phyloP scores from a whole-genome alignment of 1,284 basidiomycete genomes.

The Trichosporon inkin region DNA sequence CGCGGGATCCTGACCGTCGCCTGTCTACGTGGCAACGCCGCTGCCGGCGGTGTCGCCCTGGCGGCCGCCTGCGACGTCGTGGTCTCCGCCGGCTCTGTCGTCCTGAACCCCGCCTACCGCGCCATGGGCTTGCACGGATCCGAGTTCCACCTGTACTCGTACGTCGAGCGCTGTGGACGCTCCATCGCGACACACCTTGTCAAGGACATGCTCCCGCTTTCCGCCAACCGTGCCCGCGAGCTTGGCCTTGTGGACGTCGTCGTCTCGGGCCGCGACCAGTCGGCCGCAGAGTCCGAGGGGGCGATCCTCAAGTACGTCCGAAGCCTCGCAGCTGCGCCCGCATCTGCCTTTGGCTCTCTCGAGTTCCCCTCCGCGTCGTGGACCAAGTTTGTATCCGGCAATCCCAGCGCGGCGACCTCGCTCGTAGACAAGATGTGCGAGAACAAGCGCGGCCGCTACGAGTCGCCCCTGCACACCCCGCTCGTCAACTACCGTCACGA shows the following conservation, averaged over 20 bases:
- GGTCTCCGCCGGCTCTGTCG: slow-evolving; percentile 45
- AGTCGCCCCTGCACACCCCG: slow-evolving; percentile 27
- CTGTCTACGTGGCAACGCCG: slow-evolving; percentile 52
- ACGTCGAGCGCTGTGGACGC: slow-evolving; percentile 47
- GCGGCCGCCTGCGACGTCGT: slow-evolving; percentile 52
- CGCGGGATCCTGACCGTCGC: slow-evolving; percentile 52
- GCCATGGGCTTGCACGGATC: slow-evolving; percentile 52
- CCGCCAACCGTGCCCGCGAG: slow-evolving; percentile 32
- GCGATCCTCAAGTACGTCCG: slow-evolving; percentile 31
- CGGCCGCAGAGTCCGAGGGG: slow-evolving; percentile 22
- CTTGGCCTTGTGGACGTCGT: slow-evolving; percentile 46
- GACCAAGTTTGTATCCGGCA: slow-evolving; percentile 15
- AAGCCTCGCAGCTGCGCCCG: slow-evolving; percentile 16
- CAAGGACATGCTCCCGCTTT: slow-evolving; percentile 51
- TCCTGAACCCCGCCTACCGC: slow-evolving; percentile 53
- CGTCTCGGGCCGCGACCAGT: slow-evolving; percentile 24
- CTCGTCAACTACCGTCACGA: slow-evolving; percentile 47
- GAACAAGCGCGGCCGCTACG: slow-evolving; percentile 40
- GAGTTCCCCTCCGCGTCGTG: slow-evolving; percentile 27
- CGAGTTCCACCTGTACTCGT: slow-evolving; percentile 52
- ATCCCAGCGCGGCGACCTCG: neutral
- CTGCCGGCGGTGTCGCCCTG: slow-evolving; percentile 53
- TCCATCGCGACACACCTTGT: slow-evolving; percentile 41
- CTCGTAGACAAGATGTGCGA: slow-evolving; percentile 34
- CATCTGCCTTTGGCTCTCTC: slow-evolving; percentile 1